phyloP scores from a whole-genome alignment of 352 stramenopile species.

The Globisporangium viniferum region DNA sequence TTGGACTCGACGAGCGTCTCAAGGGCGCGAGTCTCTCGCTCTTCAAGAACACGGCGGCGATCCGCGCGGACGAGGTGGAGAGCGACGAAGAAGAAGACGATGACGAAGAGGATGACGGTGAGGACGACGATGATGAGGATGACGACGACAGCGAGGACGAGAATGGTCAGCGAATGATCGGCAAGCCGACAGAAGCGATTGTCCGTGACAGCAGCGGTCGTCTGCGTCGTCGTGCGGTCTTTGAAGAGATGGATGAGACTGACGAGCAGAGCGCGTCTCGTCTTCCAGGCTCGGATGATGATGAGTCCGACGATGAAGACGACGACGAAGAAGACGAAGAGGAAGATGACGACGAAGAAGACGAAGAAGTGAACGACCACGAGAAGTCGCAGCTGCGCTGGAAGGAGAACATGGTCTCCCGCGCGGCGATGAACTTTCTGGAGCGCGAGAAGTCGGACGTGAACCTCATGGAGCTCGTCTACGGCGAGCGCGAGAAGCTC shows the following conservation, averaged over 20 bases:
- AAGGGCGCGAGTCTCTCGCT: constrained; percentile 92
- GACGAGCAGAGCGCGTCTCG: constrained; percentile 13
- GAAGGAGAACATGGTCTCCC: constrained; percentile 86
- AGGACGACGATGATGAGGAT: constrained; percentile 37
- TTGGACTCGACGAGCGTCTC: constrained; percentile 95
- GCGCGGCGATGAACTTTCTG: constrained; percentile 81
- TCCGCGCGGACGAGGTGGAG: constrained; percentile 77
- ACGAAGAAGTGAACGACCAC: constrained; percentile 28
- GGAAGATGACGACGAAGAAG: constrained; percentile 37
- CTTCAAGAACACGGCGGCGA: constrained; percentile 92
- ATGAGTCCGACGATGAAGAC: constrained; percentile 41
- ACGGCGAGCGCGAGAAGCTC: constrained; percentile 80
- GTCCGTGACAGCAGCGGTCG: constrained; percentile 68
- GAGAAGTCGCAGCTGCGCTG: constrained; percentile 76
- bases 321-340: constrained; percentile 45
- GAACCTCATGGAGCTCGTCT: constrained; percentile 92
- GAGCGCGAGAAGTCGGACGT: constrained; percentile 78
- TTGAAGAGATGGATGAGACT: constrained; percentile 46
- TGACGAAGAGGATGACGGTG: constrained; percentile 41
- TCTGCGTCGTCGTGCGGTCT: constrained; percentile 75
- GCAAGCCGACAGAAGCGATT: constrained; percentile 63
- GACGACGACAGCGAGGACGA: constrained; percentile 42
- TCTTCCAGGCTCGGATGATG: constrained; percentile 26
- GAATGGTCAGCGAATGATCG: constrained; percentile 31
- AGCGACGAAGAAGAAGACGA: constrained; percentile 54